A percentile compares a stretch with the other conserved stretches of the same genome.
phyloP scores from a whole-genome alignment of 257 asterid species.

The Scutellaria baicalensis region DNA sequence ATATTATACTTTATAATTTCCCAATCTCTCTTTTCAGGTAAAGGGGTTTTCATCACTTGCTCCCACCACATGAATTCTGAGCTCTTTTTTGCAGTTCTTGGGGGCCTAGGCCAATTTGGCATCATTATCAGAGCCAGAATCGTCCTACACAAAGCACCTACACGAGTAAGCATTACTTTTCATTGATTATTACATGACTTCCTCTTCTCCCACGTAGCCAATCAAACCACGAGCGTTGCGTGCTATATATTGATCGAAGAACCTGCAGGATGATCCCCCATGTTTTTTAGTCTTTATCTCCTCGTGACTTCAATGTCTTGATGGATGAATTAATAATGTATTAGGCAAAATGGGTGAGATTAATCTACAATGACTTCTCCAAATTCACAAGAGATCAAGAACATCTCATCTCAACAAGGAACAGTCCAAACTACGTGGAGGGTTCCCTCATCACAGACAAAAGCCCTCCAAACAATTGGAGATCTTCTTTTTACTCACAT shows the following conservation, averaged over 20 bases:
- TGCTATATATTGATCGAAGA: no score
- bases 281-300: no score
- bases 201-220: no score
- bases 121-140: slow-evolving; percentile 57
- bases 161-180: slow-evolving; percentile 23
- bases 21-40: slow-evolving; percentile 23
- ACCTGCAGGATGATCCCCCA: no score
- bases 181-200: no score
- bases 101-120: slow-evolving; percentile 68
- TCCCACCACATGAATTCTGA: slow-evolving; percentile 35
- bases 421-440: slow-evolving; percentile 37
- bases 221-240: no score
- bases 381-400: slow-evolving; percentile 46
- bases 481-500: slow-evolving; percentile 54
- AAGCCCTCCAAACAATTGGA: slow-evolving; percentile 55
- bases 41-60: slow-evolving; percentile 47
- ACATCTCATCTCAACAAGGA: slow-evolving; percentile 32
- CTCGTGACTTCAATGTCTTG: no score
- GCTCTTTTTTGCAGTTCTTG: slow-evolving; percentile 46
- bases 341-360: slow-evolving; percentile 49
- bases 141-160: slow-evolving; percentile 36
- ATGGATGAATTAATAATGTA: not conserved
- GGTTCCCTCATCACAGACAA: slow-evolving; percentile 50
- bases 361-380: slow-evolving; percentile 37
- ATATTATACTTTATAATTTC: not conserved